A percentile compares a stretch with the other conserved stretches of the same genome.
phyloP scores from a whole-genome alignment of 1,284 basidiomycete species.

The Ustilago cynodontis region DNA sequence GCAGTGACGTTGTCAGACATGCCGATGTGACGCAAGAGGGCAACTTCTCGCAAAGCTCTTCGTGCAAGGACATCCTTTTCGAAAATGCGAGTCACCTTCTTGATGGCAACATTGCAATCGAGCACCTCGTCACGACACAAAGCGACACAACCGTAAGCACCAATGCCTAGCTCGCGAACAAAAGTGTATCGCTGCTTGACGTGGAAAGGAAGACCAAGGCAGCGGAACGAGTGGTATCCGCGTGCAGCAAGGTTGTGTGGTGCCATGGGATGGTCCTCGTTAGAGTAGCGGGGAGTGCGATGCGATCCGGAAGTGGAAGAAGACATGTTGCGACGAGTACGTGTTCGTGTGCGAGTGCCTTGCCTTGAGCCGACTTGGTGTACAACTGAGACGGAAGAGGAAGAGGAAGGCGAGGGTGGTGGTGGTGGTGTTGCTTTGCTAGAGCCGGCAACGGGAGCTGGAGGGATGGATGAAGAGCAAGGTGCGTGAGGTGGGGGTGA shows the following conservation, averaged over 20 bases:
- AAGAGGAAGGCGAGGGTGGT: constrained; percentile 24
- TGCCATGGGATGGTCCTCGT: constrained; percentile 65
- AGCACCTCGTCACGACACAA: constrained; percentile 61
- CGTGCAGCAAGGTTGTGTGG: constrained; percentile 60
- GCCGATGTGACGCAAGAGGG: constrained; percentile 59
- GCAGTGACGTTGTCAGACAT: constrained; percentile 65
- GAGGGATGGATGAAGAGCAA: constrained; percentile 1
- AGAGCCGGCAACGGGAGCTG: constrained; percentile 16
- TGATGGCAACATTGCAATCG: constrained; percentile 68
- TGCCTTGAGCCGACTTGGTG: constrained; percentile 59
- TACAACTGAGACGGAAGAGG: constrained; percentile 20
- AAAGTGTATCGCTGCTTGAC: constrained; percentile 67
- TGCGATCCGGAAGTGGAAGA: constrained; percentile 28
- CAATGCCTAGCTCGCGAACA: constrained; percentile 67
- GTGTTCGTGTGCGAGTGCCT: constrained; percentile 53
- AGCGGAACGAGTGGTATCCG: constrained; percentile 67
- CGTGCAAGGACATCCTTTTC: constrained; percentile 67
- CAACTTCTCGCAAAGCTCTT: constrained; percentile 66
- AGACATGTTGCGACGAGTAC: constrained; percentile 56
- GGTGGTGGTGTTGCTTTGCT: constrained; percentile 33
- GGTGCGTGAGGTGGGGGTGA: constrained; percentile 25
- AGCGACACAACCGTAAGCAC: constrained; percentile 69
- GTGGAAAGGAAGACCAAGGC: constrained; percentile 67
- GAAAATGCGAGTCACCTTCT: constrained; percentile 68
- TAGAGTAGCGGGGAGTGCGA: constrained; percentile 50